Evolutionary conservation across 1,139 yeast genomes (phyloP), one percentile per base, ranked within the genome.

Genomic region (Barnettozyma hawaiiensis): DNA sequence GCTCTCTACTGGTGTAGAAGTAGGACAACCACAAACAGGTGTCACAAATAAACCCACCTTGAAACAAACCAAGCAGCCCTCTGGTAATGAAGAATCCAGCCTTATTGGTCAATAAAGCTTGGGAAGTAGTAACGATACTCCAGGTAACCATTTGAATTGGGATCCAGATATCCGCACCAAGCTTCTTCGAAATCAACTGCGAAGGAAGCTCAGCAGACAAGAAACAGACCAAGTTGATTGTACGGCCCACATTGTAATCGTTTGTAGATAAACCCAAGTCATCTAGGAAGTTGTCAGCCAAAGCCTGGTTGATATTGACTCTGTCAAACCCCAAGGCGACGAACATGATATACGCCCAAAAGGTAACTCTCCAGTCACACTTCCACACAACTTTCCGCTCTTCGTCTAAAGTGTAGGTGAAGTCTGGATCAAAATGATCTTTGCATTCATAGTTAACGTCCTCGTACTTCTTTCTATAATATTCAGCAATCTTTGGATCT

Each of bases 21-120:
- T 76, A 75, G 5, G 78, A 68, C 58, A 76, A 61, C 78, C 80
- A 76, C 21, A 76, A 58, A 35, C 74, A 70, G 40, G 73, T 61
- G 43, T 76, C 81, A 9, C 80, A 75, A 36, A 76, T 73, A 47
- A 76, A 76, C 0, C 81, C 81, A 35, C 81, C 80, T 53, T 76
- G 77, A 27, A 72, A 59, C 5, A 69, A 49, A 1, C 81, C 82
- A 26, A 75, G 57, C 3, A 76, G 59, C 0, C 70, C 73, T 44
- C 82, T 60, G 3, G 74, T 64, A 10, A 63, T 61, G 37, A 63
- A 65, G 48, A 73, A 76, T 0, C 67, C 58, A 7, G 58, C 49
- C 37, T 58, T 65, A 20, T 59, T 60, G 1, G 50, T 59, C 49
- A 76, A 55, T 16, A 63, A 63, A 38, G 70, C 70, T 51, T 76